Evolutionary conservation across 495 filamentous ascomycete species (phyloP).

Genomic region (Talaromyces wortmannii): DNA sequence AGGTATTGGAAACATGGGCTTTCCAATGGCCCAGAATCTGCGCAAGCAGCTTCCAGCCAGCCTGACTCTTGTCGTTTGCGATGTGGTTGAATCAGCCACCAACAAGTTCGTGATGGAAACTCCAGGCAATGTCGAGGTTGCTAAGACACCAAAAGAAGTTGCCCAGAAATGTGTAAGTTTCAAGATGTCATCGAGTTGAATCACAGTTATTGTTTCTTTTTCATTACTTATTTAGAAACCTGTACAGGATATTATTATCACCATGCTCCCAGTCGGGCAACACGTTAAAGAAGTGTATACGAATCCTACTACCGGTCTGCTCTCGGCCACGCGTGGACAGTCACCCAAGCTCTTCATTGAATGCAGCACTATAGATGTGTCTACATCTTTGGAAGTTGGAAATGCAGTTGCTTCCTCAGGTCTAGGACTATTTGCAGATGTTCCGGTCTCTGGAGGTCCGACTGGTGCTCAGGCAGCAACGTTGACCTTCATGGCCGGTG

Average conservation of each 20-base stretch:
- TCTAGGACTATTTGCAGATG: neutral
- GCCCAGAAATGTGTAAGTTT: neutral
- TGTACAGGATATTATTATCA: neutral
- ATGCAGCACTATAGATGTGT: neutral
- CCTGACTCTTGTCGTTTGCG: neutral
- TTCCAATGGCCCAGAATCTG: neutral
- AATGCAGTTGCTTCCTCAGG: neutral
- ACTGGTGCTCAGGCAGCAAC: neutral
- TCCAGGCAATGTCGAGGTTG: neutral
- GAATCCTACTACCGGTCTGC: neutral
- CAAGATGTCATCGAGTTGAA: no score
- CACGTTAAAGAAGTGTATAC: neutral
- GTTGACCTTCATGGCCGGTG: neutral
- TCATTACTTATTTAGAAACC: neutral
- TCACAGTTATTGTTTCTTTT: neutral
- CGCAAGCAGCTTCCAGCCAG: neutral
- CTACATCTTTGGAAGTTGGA: neutral
- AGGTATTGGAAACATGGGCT: neutral
- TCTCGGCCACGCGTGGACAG: neutral
- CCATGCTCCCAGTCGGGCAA: neutral
- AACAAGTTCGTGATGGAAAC: neutral
- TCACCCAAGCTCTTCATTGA: neutral
- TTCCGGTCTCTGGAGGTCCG: neutral
- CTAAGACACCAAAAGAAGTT: neutral
- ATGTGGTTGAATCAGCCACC: neutral